Percentiles rank a stretch among this genome's conserved stretches.
Conservation (phyloP, 306 rosid species). For the Morella rubra region DNA sequence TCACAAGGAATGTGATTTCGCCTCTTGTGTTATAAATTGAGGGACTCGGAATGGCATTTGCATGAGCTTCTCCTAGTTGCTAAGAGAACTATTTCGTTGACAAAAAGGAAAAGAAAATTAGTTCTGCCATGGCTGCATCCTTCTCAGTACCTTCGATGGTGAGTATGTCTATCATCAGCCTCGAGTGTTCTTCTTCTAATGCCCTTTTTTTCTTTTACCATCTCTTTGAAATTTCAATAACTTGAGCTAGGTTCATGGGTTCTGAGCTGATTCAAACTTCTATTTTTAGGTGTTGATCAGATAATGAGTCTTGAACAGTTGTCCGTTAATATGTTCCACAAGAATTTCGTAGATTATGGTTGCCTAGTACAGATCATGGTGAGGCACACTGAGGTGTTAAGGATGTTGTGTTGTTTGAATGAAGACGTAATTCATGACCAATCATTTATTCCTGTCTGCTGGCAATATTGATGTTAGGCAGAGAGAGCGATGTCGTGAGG, state of each 20-base stretch:
- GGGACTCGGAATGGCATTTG: slow-evolving; percentile 22
- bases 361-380: not conserved
- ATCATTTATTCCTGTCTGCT: not conserved
- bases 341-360: not conserved
- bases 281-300: not conserved
- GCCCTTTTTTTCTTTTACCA: not conserved
- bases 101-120: not conserved
- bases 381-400: not conserved
- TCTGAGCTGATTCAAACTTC: not conserved
- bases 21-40: slow-evolving; percentile 48
- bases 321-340: not conserved
- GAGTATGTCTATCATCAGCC: slow-evolving; percentile 19
- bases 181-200: not conserved
- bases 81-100: slow-evolving; percentile 1
- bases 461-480: too few species aligned
- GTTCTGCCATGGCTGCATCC: slow-evolving; percentile 81
- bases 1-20: slow-evolving; percentile 16
- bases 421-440: not conserved
- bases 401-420: not conserved
- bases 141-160: slow-evolving; percentile 82
- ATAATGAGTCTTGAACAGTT: not conserved
- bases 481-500: too few species aligned
- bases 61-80: slow-evolving; percentile 39
- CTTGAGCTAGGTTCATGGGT: not conserved
- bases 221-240: not conserved